Conservation (phyloP, 352 stramenopile species). For the Pythium aristosporum region DNA sequence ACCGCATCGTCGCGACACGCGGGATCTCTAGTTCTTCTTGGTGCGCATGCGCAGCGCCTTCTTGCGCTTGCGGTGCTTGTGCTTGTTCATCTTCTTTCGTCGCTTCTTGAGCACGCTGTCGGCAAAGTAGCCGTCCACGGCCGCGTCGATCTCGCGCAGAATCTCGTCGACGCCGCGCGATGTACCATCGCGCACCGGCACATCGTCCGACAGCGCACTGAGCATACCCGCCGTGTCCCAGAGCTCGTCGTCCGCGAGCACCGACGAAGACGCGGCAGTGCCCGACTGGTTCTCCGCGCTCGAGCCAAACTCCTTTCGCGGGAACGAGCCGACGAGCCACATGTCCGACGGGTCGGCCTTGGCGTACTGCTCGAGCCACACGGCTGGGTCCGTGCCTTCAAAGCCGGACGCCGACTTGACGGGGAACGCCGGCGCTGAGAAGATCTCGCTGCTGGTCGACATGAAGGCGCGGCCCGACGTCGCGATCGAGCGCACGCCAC, state of each 20-base stretch:
- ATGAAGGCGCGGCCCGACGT: constrained; percentile 53
- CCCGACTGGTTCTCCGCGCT: no score
- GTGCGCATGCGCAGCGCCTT: constrained; percentile 88
- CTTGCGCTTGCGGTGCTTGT: constrained; percentile 90
- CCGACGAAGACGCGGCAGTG: neutral
- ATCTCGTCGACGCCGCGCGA: constrained; percentile 49
- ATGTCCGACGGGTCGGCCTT: constrained; percentile 59
- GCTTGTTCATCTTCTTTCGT: constrained; percentile 94
- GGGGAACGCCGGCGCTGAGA: constrained; percentile 65
- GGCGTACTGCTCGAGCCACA: constrained; percentile 63
- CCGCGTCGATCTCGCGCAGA: constrained; percentile 57
- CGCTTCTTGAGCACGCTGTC: constrained; percentile 89
- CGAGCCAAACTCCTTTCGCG: constrained; percentile 33
- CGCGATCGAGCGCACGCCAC: constrained; percentile 14
- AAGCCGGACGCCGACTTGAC: constrained; percentile 35
- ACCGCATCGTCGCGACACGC: neutral
- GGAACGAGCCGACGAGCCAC: constrained; percentile 80
- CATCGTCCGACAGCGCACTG: constrained; percentile 54
- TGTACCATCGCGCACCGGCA: constrained; percentile 54
- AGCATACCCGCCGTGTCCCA: constrained; percentile 86
- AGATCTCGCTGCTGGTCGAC: constrained; percentile 66
- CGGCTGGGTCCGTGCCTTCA: constrained; percentile 43
- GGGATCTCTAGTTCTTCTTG: constrained; percentile 79
- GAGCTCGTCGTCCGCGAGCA: constrained; percentile 45
- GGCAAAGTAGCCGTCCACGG: constrained; percentile 57